A percentile compares a stretch with the other conserved stretches of the same genome.
Conservation (phyloP, 2,329 filamentous ascomycete genomes). For the Drechslerella coelobrocha region DNA sequence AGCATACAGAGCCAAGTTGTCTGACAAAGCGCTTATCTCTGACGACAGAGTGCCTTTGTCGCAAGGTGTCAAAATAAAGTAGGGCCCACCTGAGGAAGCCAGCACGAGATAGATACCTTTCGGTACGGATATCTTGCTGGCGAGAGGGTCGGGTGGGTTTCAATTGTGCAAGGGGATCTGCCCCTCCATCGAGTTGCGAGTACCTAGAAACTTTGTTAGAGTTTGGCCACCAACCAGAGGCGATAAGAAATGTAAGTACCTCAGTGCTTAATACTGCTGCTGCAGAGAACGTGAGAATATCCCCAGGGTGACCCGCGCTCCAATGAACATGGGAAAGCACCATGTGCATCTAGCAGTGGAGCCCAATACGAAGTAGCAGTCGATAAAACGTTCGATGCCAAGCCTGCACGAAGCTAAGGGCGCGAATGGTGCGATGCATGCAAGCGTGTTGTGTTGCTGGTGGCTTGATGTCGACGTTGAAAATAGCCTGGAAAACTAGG, state of each 20-base stretch:
- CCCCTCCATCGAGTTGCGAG: too few relatives aligned
- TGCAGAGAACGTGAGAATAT: too few relatives aligned
- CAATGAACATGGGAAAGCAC: too few relatives aligned
- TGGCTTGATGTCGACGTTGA: not conserved
- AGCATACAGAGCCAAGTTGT: not conserved
- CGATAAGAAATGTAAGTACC: too few relatives aligned
- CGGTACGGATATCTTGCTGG: too few relatives aligned
- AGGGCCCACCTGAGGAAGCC: constrained; percentile 15
- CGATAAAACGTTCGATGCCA: constrained; percentile 6
- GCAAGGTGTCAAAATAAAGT: constrained; percentile 35
- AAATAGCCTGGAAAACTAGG: constrained; percentile 34
- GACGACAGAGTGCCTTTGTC: too few relatives aligned
- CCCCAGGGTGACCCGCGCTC: too few relatives aligned
- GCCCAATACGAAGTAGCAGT: constrained; percentile 27
- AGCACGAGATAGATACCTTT: not conserved
- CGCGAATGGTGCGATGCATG: too few relatives aligned
- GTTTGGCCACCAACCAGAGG: too few relatives aligned
- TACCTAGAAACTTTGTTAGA: too few relatives aligned
- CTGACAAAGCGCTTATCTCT: not conserved
- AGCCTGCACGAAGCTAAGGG: not conserved
- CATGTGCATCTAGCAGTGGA: too few relatives aligned
- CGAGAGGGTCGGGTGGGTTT: not conserved
- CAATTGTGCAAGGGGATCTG: constrained; percentile 4
- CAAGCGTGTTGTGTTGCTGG: constrained; percentile 38
- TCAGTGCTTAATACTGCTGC: too few relatives aligned